Evolutionary conservation across 2,329 filamentous ascomycete species (phyloP).

Genomic region (Stromatinia cepivora): DNA sequence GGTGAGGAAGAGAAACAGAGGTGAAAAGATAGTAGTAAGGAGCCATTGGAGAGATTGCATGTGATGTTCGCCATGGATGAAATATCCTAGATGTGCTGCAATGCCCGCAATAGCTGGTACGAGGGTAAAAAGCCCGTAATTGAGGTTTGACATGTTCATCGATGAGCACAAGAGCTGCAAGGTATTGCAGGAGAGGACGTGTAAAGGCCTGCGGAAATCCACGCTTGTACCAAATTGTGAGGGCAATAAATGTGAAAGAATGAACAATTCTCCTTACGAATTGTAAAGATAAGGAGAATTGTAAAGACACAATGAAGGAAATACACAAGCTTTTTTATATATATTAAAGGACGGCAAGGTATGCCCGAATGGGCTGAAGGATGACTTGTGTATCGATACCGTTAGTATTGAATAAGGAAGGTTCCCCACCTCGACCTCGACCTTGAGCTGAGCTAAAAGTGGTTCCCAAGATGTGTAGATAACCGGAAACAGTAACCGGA

Average conservation of each 20-base stretch:
- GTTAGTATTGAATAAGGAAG: neutral
- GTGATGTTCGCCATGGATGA: slow-evolving; percentile 35
- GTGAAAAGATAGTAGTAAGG: neutral
- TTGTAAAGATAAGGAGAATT: neutral
- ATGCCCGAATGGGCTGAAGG: neutral
- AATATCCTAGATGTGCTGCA: slow-evolving; percentile 29
- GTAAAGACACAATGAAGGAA: neutral
- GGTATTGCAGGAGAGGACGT: neutral
- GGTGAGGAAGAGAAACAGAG: neutral
- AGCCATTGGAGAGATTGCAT: neutral
- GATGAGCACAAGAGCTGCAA: neutral
- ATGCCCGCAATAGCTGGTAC: slow-evolving; percentile 25
- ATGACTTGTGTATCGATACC: neutral
- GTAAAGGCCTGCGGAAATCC: neutral
- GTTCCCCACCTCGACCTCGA: neutral
- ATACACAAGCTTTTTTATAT: neutral
- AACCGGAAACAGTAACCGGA: neutral
- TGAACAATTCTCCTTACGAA: neutral
- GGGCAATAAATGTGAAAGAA: neutral
- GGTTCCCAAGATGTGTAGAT: neutral
- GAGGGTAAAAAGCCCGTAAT: neutral
- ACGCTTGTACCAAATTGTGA: neutral
- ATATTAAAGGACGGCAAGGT: neutral
- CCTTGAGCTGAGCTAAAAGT: neutral
- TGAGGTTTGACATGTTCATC: neutral